These are phyloP conservation scores for Haematococcus lacustris DNA, from an alignment of 139 green algal genomes.

Conservation along the genomic window DNA sequence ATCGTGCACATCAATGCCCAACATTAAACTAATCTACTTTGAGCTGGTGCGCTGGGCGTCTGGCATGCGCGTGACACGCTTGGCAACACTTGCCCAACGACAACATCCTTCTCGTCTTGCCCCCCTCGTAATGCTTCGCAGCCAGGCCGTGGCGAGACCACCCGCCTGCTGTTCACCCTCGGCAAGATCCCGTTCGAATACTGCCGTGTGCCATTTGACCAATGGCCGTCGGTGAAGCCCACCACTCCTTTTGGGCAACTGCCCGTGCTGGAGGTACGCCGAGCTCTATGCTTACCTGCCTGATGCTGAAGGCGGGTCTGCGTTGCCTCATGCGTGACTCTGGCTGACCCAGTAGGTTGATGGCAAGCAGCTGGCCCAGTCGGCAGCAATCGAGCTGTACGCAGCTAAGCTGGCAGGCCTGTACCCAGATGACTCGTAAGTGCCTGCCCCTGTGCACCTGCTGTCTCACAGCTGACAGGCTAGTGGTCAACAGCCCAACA, in stretches of 20 bases:
- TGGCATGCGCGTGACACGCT: no score
- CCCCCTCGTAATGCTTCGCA: not conserved
- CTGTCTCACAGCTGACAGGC: no score
- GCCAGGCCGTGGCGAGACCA: constrained; percentile 5
- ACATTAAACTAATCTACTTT: no score
- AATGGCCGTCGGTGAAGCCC: constrained; percentile 17
- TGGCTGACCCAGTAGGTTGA: constrained; percentile 20
- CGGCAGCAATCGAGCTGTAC: constrained; percentile 24
- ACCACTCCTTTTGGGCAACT: constrained; percentile 31
- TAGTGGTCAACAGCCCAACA: no score
- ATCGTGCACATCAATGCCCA: no score
- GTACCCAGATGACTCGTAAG: constrained; percentile 7
- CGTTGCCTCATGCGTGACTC: not conserved
- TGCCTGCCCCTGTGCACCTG: no score
- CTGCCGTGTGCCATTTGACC: not conserved
- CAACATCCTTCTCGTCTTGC: no score
- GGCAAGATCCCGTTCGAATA: constrained; percentile 12
- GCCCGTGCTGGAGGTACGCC: constrained; percentile 30
- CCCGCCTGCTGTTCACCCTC: constrained; percentile 8
- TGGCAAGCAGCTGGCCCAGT: constrained; percentile 33
- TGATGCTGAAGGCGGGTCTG: not conserved
- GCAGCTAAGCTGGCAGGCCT: constrained; percentile 23
- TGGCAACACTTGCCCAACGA: no score
- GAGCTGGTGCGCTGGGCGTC: no score
- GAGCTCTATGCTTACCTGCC: not conserved